Conservation (phyloP, 257 asterid genomes). For the Lycium ferocissimum region DNA sequence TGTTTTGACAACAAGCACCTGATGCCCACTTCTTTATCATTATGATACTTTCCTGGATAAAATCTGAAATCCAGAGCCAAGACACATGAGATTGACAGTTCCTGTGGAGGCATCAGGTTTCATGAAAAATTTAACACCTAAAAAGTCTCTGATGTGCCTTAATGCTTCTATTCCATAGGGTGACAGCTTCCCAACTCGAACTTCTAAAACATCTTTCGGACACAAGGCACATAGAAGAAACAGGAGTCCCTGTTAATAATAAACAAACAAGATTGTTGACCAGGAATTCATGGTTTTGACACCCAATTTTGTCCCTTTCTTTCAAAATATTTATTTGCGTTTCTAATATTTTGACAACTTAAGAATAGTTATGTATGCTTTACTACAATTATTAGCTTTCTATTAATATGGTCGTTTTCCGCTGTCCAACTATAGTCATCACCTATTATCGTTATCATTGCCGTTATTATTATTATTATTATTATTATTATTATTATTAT, state of each 20-base stretch:
- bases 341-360: too few relatives aligned
- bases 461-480: too few relatives aligned
- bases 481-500: too few relatives aligned
- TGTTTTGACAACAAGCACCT: too few relatives aligned
- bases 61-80: slow-evolving; percentile 86
- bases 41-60: slow-evolving; percentile 74
- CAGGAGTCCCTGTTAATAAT: slow-evolving; percentile 67
- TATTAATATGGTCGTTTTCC: too few relatives aligned
- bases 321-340: too few relatives aligned
- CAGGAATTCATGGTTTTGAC: background rate
- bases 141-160: slow-evolving; percentile 71
- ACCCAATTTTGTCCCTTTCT: too few relatives aligned
- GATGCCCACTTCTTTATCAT: slow-evolving; percentile 33
- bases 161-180: slow-evolving; percentile 75
- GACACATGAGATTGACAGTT: slow-evolving; percentile 75
- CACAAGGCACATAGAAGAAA: slow-evolving; percentile 89
- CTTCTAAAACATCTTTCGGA: slow-evolving; percentile 85
- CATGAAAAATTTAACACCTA: slow-evolving; percentile 67
- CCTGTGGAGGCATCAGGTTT: slow-evolving; percentile 80
- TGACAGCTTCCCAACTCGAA: slow-evolving; percentile 86
- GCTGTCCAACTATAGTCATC: too few relatives aligned
- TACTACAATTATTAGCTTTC: too few relatives aligned
- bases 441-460: too few relatives aligned
- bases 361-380: too few relatives aligned
- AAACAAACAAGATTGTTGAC: background rate